Conservation (phyloP, 176 grass and related monocot species). For the Typha latifolia region DNA sequence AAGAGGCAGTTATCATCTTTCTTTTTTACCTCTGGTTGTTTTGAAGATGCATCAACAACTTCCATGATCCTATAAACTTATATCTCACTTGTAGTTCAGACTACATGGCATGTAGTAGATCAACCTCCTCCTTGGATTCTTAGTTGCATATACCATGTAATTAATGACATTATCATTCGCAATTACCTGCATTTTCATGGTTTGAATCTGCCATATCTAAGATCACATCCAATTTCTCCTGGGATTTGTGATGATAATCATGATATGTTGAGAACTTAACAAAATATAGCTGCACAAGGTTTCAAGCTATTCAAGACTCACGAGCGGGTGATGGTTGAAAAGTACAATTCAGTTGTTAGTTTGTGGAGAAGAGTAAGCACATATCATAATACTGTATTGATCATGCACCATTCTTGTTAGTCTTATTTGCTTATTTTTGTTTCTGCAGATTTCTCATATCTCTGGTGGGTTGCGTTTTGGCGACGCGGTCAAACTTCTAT, state of each 20-base stretch:
- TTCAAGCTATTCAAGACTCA: slow-evolving; percentile 78
- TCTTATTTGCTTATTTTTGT: slow-evolving; percentile 5
- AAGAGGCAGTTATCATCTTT: too few relatives aligned
- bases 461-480: slow-evolving; percentile 63
- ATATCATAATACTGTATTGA: neutral
- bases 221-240: neutral
- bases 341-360: slow-evolving; percentile 76
- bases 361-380: slow-evolving; percentile 83
- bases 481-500: slow-evolving; percentile 74
- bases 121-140: too few relatives aligned
- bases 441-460: slow-evolving; percentile 52
- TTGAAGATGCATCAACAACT: too few relatives aligned
- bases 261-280: slow-evolving; percentile 27
- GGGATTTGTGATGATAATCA: neutral
- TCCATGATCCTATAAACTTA: too few relatives aligned
- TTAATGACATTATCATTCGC: neutral
- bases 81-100: too few relatives aligned
- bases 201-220: neutral
- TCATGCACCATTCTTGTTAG: neutral
- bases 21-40: too few relatives aligned
- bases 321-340: slow-evolving; percentile 67
- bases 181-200: neutral
- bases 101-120: too few relatives aligned
- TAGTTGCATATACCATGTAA: neutral
- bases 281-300: slow-evolving; percentile 41